Evolutionary conservation across 305 asterid species (phyloP).

Genomic region (Stenogyne calaminthoides): DNA sequence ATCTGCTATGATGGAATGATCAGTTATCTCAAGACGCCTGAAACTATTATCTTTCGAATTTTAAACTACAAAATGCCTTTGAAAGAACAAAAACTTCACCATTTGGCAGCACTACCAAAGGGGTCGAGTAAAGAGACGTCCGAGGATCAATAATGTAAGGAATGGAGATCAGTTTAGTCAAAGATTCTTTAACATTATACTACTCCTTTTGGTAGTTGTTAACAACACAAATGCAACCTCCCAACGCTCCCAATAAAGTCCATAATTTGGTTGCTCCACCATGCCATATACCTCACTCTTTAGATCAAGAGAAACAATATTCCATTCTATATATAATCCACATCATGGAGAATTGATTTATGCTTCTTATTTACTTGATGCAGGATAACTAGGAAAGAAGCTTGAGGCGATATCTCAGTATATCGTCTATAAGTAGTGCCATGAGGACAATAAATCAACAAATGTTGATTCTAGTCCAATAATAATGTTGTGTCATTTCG

Average conservation of each 20-base stretch:
- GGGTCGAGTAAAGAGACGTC: slow-evolving; percentile 8
- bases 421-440: no score
- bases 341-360: no score
- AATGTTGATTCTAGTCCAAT: no score
- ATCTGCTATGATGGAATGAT: slow-evolving; percentile 19
- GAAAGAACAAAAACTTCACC: slow-evolving; percentile 41
- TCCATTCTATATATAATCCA: slow-evolving; percentile 29
- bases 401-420: no score
- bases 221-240: slow-evolving; percentile 44
- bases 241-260: slow-evolving; percentile 44
- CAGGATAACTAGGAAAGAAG: no score
- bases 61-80: slow-evolving; percentile 35
- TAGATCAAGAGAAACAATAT: slow-evolving; percentile 52
- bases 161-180: slow-evolving; percentile 37
- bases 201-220: slow-evolving; percentile 35
- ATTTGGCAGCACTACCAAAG: slow-evolving; percentile 37
- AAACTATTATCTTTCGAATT: slow-evolving; percentile 30
- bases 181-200: slow-evolving; percentile 54
- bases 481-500: no score
- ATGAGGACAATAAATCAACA: no score
- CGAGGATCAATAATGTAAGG: slow-evolving; percentile 32
- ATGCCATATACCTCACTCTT: slow-evolving; percentile 44
- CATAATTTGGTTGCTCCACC: slow-evolving; percentile 45
- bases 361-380: no score
- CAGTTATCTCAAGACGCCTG: slow-evolving; percentile 26